Evolutionary conservation across 2,329 filamentous ascomycete genomes (phyloP).

Genomic region (Fusarium chuoi): DNA sequence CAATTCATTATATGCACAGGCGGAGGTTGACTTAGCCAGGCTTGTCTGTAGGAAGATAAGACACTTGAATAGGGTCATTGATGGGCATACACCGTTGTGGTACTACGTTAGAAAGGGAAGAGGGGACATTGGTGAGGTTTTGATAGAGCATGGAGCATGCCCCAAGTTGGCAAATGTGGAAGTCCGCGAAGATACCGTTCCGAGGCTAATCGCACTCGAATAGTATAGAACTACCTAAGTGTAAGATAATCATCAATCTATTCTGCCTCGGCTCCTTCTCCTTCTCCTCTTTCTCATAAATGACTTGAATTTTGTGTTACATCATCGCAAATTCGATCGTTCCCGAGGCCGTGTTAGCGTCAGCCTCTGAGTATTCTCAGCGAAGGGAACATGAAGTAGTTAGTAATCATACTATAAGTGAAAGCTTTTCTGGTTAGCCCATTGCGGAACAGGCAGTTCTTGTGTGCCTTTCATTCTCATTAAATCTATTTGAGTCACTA

Average conservation of each 20-base stretch:
- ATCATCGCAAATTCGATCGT: neutral
- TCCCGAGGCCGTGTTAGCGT: neutral
- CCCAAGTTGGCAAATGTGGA: conserved; percentile 22
- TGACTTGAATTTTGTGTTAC: neutral
- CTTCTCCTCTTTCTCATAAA: neutral
- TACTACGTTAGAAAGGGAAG: conserved; percentile 20
- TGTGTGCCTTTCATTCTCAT: neutral
- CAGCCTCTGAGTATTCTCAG: neutral
- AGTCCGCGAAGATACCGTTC: conserved; percentile 5
- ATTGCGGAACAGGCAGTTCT: neutral
- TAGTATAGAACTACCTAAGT: neutral
- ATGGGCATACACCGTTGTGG: conserved; percentile 26
- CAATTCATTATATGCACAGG: conserved; percentile 11
- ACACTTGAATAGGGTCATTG: conserved; percentile 14
- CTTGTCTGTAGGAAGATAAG: conserved; percentile 17
- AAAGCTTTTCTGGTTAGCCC: neutral
- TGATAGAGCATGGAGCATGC: conserved; percentile 25
- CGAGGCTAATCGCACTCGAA: conserved; percentile 9
- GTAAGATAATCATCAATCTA: neutral
- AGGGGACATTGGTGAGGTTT: conserved; percentile 20
- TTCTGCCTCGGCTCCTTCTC: neutral
- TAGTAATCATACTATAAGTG: neutral
- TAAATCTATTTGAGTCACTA: neutral
- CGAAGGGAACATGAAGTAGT: neutral
- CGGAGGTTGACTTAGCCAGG: conserved; percentile 17